Conservation (phyloP, 257 asterid species). For the Lavandula angustifolia region DNA sequence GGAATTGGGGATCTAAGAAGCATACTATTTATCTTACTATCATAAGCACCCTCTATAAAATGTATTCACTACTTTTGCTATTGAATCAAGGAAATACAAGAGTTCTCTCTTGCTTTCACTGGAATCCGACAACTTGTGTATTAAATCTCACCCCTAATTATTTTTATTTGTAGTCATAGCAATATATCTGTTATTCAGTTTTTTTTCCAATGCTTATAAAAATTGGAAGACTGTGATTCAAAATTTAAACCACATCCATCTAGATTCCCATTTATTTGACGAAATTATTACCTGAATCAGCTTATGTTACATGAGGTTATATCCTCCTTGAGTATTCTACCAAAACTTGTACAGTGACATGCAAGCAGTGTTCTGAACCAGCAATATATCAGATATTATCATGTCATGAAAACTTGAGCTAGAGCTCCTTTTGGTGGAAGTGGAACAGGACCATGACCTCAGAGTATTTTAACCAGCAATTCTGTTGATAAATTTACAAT, state of each 20-base stretch:
- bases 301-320: constrained; percentile 13
- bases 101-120: too few species aligned
- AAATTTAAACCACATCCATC: constrained; percentile 6
- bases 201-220: constrained; percentile 20
- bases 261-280: constrained; percentile 11
- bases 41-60: too few species aligned
- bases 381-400: background rate
- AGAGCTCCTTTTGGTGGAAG: constrained; percentile 18
- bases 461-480: constrained; percentile 9
- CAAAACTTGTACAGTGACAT: constrained; percentile 2
- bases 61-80: too few species aligned
- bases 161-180: too few species aligned
- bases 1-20: too few species aligned
- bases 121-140: too few species aligned
- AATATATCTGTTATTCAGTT: background rate
- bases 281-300: background rate
- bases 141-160: too few species aligned
- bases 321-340: background rate
- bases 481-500: background rate
- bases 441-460: constrained; percentile 9
- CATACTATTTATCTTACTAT: too few species aligned
- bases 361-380: constrained; percentile 16
- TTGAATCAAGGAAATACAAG: too few species aligned
- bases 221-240: background rate
- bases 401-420: constrained; percentile 13